phyloP scores from a whole-genome alignment of 306 rosid genomes.

The Elaeagnus macrophylla region DNA sequence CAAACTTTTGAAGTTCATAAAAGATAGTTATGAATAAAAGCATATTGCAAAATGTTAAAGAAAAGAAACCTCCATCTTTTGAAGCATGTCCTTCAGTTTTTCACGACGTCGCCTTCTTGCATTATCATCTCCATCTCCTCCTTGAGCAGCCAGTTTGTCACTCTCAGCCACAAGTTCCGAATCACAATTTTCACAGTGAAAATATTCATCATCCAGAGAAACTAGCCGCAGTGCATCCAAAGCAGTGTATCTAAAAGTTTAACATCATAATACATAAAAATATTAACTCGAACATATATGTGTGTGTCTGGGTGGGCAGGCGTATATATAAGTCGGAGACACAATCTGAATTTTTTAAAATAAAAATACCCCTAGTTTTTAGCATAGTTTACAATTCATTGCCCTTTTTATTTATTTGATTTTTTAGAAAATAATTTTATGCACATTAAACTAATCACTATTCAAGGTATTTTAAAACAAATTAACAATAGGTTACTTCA shows the following conservation, averaged over 20 bases:
- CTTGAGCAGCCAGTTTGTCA: slow-evolving; percentile 82
- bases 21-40: background rate
- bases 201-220: slow-evolving; percentile 76
- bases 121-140: slow-evolving; percentile 82
- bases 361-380: no score
- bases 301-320: no score
- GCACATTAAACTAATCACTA: background rate
- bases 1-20: no score
- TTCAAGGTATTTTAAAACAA: background rate
- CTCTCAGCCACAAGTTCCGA: slow-evolving; percentile 83
- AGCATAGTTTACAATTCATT: no score
- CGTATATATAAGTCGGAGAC: no score
- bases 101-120: slow-evolving; percentile 78
- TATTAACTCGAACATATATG: no score
- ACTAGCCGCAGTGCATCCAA: slow-evolving; percentile 78
- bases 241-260: slow-evolving; percentile 66
- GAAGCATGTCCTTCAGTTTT: slow-evolving; percentile 79
- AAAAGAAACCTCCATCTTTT: slow-evolving; percentile 64
- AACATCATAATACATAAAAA: background rate
- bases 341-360: no score
- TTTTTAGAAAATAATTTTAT: background rate
- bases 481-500: no score
- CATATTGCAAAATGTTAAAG: background rate
- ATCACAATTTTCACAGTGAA: slow-evolving; percentile 86
- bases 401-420: no score